Conservation (phyloP, 1,284 basidiomycete species). For the Sporisorium graminicola region DNA sequence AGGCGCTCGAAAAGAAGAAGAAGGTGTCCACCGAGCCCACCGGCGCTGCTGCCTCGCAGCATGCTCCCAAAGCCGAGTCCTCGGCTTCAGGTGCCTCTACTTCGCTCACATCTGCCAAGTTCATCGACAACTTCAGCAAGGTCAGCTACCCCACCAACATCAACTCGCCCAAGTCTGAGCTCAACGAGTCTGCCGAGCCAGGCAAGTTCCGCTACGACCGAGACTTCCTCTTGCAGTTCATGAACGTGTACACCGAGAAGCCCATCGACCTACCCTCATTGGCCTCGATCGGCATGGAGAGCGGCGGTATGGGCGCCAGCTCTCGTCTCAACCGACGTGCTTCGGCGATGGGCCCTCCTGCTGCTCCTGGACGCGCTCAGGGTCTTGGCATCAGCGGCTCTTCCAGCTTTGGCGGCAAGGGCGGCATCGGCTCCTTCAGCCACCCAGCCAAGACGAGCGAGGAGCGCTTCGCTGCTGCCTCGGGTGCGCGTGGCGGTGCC, state of each 20-base stretch:
- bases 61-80: slow-evolving; percentile 42
- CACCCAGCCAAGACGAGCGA: slow-evolving; percentile 68
- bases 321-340: slow-evolving; percentile 56
- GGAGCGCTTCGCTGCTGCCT: slow-evolving; percentile 67
- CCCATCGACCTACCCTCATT: slow-evolving; percentile 89
- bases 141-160: slow-evolving; percentile 87
- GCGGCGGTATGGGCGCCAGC: slow-evolving; percentile 53
- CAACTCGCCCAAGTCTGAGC: slow-evolving; percentile 83
- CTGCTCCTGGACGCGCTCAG: slow-evolving; percentile 54
- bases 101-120: slow-evolving; percentile 58
- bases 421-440: slow-evolving; percentile 58
- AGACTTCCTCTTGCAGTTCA: slow-evolving; percentile 97
- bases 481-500: slow-evolving; percentile 41
- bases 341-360: slow-evolving; percentile 62
- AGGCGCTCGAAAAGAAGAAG: slow-evolving; percentile 63
- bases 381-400: slow-evolving; percentile 62
- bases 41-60: slow-evolving; percentile 33
- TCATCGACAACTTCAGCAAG: slow-evolving; percentile 83
- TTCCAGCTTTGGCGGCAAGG: slow-evolving; percentile 61
- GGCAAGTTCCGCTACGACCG: slow-evolving; percentile 98
- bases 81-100: slow-evolving; percentile 54
- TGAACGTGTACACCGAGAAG: slow-evolving; percentile 93
- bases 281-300: slow-evolving; percentile 83
- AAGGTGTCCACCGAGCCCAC: slow-evolving; percentile 29
- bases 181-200: slow-evolving; percentile 83